Base-by-base conservation (phyloP, 345 rosid species). In the Psidium friedrichsthalianum region DNA sequence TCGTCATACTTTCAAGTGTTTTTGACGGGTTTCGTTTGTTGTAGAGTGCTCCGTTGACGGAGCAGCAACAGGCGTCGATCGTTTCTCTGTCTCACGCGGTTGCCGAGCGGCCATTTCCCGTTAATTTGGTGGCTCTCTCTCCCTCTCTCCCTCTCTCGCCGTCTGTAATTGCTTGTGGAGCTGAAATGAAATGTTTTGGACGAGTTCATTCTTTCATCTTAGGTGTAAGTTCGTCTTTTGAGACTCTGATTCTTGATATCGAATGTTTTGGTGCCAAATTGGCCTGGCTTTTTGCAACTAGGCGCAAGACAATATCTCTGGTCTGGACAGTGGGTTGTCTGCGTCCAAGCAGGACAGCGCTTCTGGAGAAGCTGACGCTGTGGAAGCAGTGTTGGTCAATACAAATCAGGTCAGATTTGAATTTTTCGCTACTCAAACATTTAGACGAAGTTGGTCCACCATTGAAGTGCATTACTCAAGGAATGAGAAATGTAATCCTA, bases 91-190 rank as follows among this genome's bases (percentile, higher is more conserved):
- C 96, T 56, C 92, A 93, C 49, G 95, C 94, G 18, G 94, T 95
- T 40, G 93, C 96, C 27, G 99, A 96, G 89, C 89, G 95, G 86
- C 98, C 99, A 8, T 93, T 92, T 88, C 98, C 98, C 22, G 87
- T 87, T 80, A 96, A 91, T 86, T 89, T 96, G 89, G 98, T 94
- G 86, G 88, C 84, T 15, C 59, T 53, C 56, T 44, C 61, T 29
- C 81, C 2, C 78, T 2, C 21, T 42, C 40, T 36, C 40, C 21
- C 24, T 42, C 44, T 42, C 44, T 42, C 44, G 2, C 22, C 10
- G 22, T 25, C 84, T 83, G 64, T 25, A 40, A 47, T 83, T 18
- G 40, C 42, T 56, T 57, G 36, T 24, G 32, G 20, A 83, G 52
- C 32, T 32, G 5, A 42, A 25, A 36, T 27, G 74, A 16, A 18